A percentile compares a stretch with the other conserved stretches of the same genome.
Conservation (phyloP, 768 basidiomycete species). For the Amyloporia xantha region DNA sequence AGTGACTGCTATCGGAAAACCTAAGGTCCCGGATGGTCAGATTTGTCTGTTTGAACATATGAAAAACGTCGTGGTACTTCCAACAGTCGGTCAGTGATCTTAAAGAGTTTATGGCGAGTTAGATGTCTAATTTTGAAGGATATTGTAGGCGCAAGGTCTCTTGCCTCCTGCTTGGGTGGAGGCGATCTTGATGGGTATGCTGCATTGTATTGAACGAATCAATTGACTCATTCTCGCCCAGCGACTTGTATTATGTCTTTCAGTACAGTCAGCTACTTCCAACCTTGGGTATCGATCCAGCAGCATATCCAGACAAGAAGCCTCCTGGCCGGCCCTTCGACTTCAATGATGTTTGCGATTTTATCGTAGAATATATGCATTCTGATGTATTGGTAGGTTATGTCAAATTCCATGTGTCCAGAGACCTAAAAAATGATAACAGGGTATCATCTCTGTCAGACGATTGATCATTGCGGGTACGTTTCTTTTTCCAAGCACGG, state of each 20-base stretch:
- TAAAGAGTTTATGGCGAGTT: not conserved
- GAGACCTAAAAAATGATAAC: not conserved
- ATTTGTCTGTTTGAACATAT: conserved; percentile 53
- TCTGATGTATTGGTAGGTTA: conserved; percentile 66
- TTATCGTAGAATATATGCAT: conserved; percentile 78
- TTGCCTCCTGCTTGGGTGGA: conserved; percentile 65
- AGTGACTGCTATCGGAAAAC: conserved; percentile 65
- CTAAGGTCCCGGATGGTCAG: conserved; percentile 38
- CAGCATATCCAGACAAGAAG: conserved; percentile 37
- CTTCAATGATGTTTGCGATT: conserved; percentile 70
- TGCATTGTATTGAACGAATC: not conserved
- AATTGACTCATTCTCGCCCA: conserved; percentile 19
- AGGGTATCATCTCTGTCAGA: conserved; percentile 9
- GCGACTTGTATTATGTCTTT: conserved; percentile 63
- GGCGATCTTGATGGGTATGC: conserved; percentile 77
- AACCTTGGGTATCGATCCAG: conserved; percentile 40
- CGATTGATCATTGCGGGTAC: conserved; percentile 56
- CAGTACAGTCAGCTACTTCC: conserved; percentile 50
- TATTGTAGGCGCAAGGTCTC: conserved; percentile 45
- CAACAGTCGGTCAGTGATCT: conserved; percentile 48
- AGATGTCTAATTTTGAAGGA: not conserved
- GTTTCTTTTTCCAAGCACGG: no score
- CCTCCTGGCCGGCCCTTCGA: conserved; percentile 11
- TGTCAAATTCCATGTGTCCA: not conserved
- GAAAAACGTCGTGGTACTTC: conserved; percentile 68